Evolutionary conservation across 345 rosid genomes (phyloP), one percentile per base, ranked within the genome.

Genomic region (Populus nigra): DNA sequence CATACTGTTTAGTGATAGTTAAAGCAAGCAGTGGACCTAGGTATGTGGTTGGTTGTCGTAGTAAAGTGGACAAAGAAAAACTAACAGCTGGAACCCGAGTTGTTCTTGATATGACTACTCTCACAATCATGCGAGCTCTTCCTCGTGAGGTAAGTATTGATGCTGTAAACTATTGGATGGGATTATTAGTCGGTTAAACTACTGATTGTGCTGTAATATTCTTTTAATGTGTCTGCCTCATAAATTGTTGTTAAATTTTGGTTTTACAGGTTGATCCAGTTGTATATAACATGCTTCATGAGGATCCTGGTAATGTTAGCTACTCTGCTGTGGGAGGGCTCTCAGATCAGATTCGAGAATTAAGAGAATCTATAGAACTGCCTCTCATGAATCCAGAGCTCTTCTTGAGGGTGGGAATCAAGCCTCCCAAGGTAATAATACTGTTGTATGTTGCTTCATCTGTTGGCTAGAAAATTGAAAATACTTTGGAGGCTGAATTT

Each of bases 371-470:
- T 76, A 94, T 92, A 84, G 98, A 93, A 84, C 89, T 96, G n/a
- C 99, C 99, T 82, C 92, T 96, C 43, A 92, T 91, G 98, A 96
- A 94, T 83, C 99, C 98, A 23, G 99, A 94, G 77, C 97, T 96
- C 78, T 94, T 92, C 86, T 81, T 96, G 45, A 86, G 99, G 85
- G 97, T 96, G 47, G 99, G 99, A 68, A 96, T 94, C 53, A 94
- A 94, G 80, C 99, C 99, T 67, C 99, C 99, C 15, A 96, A 96
- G 99, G 80, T 77, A 47, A 76, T 41, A 15, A 39, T 65, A 27
- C 20, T 47, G 29, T 15, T 33, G 11, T 16, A 38, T 68, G 11
- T 23, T 45, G 47, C 53, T 74, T 31, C 41, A 7, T 20, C 33
- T 23, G 57, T 33, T 38, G 36, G 72, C 66, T 23, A 20, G 15